Evolutionary conservation across 495 filamentous ascomycete species (phyloP).

Genomic region (Lindgomyces ingoldianus): DNA sequence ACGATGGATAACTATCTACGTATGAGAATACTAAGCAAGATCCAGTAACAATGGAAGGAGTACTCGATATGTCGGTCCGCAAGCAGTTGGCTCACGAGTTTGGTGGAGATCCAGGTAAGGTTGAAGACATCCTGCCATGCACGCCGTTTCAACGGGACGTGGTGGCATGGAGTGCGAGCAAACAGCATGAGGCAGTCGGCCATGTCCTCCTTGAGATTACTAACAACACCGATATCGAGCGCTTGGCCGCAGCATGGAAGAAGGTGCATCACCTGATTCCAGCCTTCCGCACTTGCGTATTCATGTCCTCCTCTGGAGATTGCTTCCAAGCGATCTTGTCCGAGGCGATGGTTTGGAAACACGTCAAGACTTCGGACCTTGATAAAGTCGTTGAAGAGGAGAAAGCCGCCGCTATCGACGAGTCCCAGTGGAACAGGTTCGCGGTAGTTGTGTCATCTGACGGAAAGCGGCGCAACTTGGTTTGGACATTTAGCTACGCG

Average conservation of each 20-base stretch:
- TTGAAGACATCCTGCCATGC: background rate
- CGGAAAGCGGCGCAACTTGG: background rate
- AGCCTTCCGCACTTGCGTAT: background rate
- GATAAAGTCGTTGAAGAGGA: background rate
- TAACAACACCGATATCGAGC: background rate
- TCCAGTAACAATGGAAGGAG: background rate
- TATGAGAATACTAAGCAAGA: background rate
- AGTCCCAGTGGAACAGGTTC: background rate
- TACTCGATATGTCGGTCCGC: background rate
- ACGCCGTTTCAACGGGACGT: background rate
- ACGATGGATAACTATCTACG: background rate
- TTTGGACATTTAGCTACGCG: background rate
- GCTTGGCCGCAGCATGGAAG: background rate
- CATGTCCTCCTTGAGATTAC: background rate
- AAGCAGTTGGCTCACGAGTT: background rate
- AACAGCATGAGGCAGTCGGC: background rate
- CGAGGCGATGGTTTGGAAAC: background rate
- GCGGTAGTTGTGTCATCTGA: background rate
- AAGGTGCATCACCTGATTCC: background rate
- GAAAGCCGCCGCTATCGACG: background rate
- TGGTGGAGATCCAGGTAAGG: background rate
- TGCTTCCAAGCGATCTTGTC: background rate
- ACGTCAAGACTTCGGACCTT: background rate
- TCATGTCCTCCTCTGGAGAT: background rate
- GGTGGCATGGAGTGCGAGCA: background rate